Base-by-base conservation (phyloP, 2,329 filamentous ascomycete species). In the Torrubiellomyces zombiae region DNA sequence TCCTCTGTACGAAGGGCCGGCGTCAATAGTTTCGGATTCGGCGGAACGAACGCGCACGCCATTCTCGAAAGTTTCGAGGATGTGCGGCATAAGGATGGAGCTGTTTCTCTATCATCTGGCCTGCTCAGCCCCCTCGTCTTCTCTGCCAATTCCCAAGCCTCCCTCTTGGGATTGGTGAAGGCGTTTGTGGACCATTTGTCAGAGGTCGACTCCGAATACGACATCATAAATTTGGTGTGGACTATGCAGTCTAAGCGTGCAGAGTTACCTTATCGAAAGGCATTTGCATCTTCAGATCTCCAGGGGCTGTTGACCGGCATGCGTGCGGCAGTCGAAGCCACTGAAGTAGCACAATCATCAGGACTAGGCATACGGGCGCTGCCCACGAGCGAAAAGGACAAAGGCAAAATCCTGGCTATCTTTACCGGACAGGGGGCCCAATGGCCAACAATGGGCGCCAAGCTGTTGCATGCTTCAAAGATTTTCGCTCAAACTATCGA, bases 21-120 rank as follows among this genome's bases (percentile, higher is more conserved):
- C 28, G 46, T 63, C 24, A 62, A 61, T 38, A 54, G 48, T 20
- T 64, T 63, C 32, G 60, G 60, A 3, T 63, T 55, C 33, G 60
- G 60, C 5, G 59, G 60, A 16, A 58, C 56, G 1, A 61, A 62
- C 23, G 51, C 48, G 1, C 59, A 63, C 28, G 42, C 50, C 5
- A 50, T 62, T 11, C 25, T 63, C 7, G 28, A 33, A 3, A 27
- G 25, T n/a, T 25, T 9, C 14, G 23, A 26, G 9, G 11, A 14
- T 4, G 21, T 10, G 14, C 9, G 6, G 6, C 23, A 18, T 6
- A 18, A n/a, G 6, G 9, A 3, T 10, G 9, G 11, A 9, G 16
- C 9, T 12, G 16, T 17, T 17, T 12, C 9, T 15, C 7, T 14
- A n/a, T 23, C 14, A n/a, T n/a, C n/a, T n/a, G n/a, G n/a, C n/a